Percentiles rank a stretch among this genome's conserved stretches.
phyloP scores from a whole-genome alignment of 768 basidiomycete genomes.

The Saitozyma sp. region DNA sequence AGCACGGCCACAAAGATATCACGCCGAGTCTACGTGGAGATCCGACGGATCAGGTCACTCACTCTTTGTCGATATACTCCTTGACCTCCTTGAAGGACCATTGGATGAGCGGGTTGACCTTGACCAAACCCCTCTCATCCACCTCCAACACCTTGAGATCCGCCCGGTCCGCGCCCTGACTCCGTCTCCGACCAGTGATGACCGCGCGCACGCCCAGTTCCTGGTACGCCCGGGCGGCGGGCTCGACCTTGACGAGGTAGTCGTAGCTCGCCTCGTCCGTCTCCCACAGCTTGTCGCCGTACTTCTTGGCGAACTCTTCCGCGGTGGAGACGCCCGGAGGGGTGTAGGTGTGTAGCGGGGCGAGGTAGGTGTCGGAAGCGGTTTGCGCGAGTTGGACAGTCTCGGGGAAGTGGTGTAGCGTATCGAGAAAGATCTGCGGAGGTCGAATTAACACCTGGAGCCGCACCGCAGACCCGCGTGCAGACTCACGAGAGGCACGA shows the following conservation, averaged over 20 bases:
- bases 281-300: conserved; percentile 84
- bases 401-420: conserved; percentile 91
- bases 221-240: conserved; percentile 82
- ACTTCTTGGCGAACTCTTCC: conserved; percentile 72
- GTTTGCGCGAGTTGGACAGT: conserved; percentile 84
- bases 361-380: conserved; percentile 73
- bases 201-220: conserved; percentile 75
- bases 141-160: conserved; percentile 81
- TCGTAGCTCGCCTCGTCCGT: conserved; percentile 84
- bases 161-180: conserved; percentile 88
- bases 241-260: conserved; percentile 92
- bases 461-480: background rate
- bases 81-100: conserved; percentile 86
- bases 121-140: conserved; percentile 83
- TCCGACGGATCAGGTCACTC: conserved; percentile 17
- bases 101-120: conserved; percentile 87
- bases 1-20: conserved; percentile 3
- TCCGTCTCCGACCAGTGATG: conserved; percentile 90
- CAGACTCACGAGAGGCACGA: conserved; percentile 60
- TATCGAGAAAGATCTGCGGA: conserved; percentile 81
- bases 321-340: conserved; percentile 70
- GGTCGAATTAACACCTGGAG: background rate
- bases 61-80: conserved; percentile 74
- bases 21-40: background rate
- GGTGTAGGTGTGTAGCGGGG: conserved; percentile 72